Evolutionary conservation across 805 yeast species (phyloP), one percentile per base, ranked within the genome.

Genomic region (Sugiyamaella americana): DNA sequence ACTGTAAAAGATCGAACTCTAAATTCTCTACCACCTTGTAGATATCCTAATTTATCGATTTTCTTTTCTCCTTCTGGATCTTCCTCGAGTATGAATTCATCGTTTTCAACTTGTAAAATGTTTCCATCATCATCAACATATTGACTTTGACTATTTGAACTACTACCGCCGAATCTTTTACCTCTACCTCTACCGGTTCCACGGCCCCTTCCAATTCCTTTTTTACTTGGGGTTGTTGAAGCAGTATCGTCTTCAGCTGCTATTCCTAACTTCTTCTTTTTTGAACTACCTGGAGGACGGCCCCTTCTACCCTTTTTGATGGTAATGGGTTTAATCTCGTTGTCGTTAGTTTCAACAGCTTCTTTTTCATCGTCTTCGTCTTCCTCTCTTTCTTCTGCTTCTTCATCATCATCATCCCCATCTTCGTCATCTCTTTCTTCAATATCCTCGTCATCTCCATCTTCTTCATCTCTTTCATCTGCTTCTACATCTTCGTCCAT

Each of bases 51-150:
- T 36, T 62, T 70, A 54, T 78, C 80, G 34, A 91, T 77, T 62
- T 91, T 91, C 5, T 64, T 72, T 50, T 82, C 85, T 42, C 97
- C 98, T 47, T 77, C 78, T 5, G 79, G 76, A 64, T 91, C 97
- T 52, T 75, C 82, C 1, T 83, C 83, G 13, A 87, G 72, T 5
- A 76, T 79, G 39, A 82, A 81, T 69, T 91, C 97, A 60, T 88
- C 96, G 58, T 82, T 76, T 19, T 69, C 70, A 4, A 89, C 73
- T 23, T 73, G 72, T 44, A 79, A 68, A 13, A 83, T 81, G 48
- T 79, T 76, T 1, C 94, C 95, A 22, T 79, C 76, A 39, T 77
- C 84, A 58, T 84, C 88, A 34, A 75, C 68, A 3, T 76, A 24
- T 36, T 57, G 48, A 45, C 51, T 49, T 43, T 53, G 26, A 47